Evolutionary conservation across 2,329 filamentous ascomycete genomes (phyloP).

Genomic region (Scedosporium minutisporum): DNA sequence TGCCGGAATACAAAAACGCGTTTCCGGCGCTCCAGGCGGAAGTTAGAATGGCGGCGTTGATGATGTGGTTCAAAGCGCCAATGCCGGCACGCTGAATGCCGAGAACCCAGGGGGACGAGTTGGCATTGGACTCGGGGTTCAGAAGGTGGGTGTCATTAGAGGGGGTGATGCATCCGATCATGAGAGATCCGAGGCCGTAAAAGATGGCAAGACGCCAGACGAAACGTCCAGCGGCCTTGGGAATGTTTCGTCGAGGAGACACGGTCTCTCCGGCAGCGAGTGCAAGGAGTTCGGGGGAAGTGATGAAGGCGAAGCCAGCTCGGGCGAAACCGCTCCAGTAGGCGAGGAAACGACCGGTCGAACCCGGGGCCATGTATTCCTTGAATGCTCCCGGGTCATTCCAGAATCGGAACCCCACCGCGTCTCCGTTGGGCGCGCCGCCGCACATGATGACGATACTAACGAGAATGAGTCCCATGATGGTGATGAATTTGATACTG

Average conservation of each 20-base stretch:
- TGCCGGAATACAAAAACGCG: conserved; percentile 56
- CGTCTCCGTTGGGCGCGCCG: conserved; percentile 39
- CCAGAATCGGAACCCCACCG: conserved; percentile 31
- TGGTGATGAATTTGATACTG: conserved; percentile 49
- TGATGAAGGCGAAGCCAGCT: conserved; percentile 54
- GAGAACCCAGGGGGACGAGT: conserved; percentile 54
- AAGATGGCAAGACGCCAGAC: conserved; percentile 54
- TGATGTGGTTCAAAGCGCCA: conserved; percentile 50
- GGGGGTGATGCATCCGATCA: conserved; percentile 53
- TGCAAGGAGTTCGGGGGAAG: conserved; percentile 52
- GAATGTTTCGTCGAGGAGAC: conserved; percentile 55
- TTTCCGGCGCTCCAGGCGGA: conserved; percentile 56
- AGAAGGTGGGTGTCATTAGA: conserved; percentile 56
- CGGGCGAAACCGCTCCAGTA: conserved; percentile 48
- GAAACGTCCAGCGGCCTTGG: conserved; percentile 53
- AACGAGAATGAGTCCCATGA: conserved; percentile 47
- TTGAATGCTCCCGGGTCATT: conserved; percentile 33
- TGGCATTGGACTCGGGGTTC: conserved; percentile 45
- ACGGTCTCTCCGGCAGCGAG: conserved; percentile 57
- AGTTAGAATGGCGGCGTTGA: conserved; percentile 59
- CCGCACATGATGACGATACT: conserved; percentile 47
- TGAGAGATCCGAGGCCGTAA: conserved; percentile 52
- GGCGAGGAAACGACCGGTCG: conserved; percentile 44
- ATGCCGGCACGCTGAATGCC: conserved; percentile 61
- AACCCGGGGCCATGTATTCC: conserved; percentile 34